Conservation (phyloP, 768 basidiomycete genomes). For the Boletellus ananiceps region DNA sequence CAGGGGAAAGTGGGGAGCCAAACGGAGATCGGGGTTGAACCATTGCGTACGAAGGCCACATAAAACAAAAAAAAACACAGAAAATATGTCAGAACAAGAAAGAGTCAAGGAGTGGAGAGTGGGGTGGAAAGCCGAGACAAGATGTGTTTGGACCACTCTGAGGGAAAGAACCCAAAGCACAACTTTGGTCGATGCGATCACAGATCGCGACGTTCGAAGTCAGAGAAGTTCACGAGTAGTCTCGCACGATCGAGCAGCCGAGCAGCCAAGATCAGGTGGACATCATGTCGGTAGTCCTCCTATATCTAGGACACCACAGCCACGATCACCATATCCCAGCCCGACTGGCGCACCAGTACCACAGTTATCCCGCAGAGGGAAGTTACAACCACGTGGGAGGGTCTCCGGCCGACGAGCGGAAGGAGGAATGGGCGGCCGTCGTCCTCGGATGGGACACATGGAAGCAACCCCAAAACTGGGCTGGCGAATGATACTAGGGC, state of each 20-base stretch:
- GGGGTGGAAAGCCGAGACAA: not conserved
- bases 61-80: not conserved
- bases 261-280: not conserved
- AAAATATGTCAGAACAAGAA: slow-evolving; percentile 3
- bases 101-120: not conserved
- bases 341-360: not conserved
- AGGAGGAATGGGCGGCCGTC: not conserved
- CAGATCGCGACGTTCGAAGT: slow-evolving; percentile 2
- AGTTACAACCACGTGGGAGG: slow-evolving; percentile 3
- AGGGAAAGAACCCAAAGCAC: not conserved
- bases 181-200: not conserved
- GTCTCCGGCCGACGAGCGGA: not conserved
- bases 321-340: not conserved
- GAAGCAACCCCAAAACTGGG: not conserved
- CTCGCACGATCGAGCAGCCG: not conserved
- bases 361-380: not conserved
- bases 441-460: not conserved
- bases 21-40: not conserved
- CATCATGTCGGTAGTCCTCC: not conserved
- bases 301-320: no score
- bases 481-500: not conserved
- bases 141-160: not conserved
- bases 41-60: slow-evolving; percentile 6
- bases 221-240: not conserved
- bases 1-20: not conserved